A percentile compares a stretch with the other conserved stretches of the same genome.
Evolutionary conservation across 1,284 basidiomycete genomes (phyloP).

Genomic region (Leccinum fuscescens): DNA sequence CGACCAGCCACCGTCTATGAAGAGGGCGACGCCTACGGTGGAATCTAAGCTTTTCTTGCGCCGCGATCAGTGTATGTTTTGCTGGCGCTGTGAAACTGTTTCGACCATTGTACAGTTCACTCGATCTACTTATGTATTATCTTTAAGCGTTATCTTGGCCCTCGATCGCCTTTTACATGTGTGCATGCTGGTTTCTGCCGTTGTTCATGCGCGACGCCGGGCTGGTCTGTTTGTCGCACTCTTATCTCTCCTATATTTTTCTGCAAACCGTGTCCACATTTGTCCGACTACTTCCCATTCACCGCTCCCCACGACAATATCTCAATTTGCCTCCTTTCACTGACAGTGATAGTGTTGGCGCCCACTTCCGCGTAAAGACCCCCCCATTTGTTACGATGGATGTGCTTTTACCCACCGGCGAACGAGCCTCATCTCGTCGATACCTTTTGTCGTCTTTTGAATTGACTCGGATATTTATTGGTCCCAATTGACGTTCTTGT

Average conservation of each 20-base stretch:
- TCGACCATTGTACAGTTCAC: slow-evolving; percentile 19
- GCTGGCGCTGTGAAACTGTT: slow-evolving; percentile 10
- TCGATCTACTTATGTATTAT: slow-evolving; percentile 27
- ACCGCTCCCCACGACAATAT: not conserved
- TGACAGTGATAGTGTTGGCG: slow-evolving; percentile 1
- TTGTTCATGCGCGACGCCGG: slow-evolving; percentile 25
- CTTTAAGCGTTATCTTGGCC: slow-evolving; percentile 5
- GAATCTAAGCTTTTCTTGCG: slow-evolving; percentile 42
- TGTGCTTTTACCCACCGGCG: slow-evolving; percentile 28
- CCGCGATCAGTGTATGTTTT: slow-evolving; percentile 7
- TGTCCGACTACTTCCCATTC: slow-evolving; percentile 12
- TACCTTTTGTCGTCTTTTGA: slow-evolving; percentile 19
- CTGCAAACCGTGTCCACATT: slow-evolving; percentile 1
- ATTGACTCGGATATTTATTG: not conserved
- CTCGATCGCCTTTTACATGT: slow-evolving; percentile 2
- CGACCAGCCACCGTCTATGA: slow-evolving; percentile 53
- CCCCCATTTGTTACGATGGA: slow-evolving; percentile 13
- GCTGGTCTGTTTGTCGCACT: slow-evolving; percentile 30
- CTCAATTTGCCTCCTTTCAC: not conserved
- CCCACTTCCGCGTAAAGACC: slow-evolving; percentile 17
- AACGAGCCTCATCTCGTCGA: slow-evolving; percentile 38
- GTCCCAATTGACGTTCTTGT: not conserved
- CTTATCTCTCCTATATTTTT: not conserved
- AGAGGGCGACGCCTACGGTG: slow-evolving; percentile 64
- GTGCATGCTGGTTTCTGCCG: slow-evolving; percentile 24